phyloP scores from a whole-genome alignment of 1,284 basidiomycete species.

The Pseudomicrostroma phylloplanum region DNA sequence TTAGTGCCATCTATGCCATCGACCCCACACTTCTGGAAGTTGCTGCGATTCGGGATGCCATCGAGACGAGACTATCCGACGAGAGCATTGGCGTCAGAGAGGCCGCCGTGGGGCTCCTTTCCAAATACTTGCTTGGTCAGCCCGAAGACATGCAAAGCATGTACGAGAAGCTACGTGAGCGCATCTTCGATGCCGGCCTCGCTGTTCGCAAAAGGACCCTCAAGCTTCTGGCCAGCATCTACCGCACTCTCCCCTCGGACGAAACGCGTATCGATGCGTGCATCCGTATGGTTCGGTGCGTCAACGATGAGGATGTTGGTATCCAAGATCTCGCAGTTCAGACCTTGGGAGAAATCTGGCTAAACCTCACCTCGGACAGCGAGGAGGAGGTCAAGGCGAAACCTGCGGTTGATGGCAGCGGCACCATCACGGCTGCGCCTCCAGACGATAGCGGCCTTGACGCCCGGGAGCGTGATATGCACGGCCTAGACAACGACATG shows the following conservation, averaged over 20 bases:
- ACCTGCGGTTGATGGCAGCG: not conserved
- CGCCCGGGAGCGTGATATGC: no score
- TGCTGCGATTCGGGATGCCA: slow-evolving; percentile 52
- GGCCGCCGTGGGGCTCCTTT: slow-evolving; percentile 87
- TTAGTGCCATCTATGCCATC: slow-evolving; percentile 31
- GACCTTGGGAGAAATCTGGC: slow-evolving; percentile 83
- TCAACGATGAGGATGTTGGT: slow-evolving; percentile 84
- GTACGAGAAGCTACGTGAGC: slow-evolving; percentile 74
- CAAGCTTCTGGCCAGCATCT: slow-evolving; percentile 80
- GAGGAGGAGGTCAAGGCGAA: not conserved
- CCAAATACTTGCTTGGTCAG: slow-evolving; percentile 84
- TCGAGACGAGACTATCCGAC: slow-evolving; percentile 82
- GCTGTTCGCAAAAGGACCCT: slow-evolving; percentile 89
- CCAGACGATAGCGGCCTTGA: not conserved
- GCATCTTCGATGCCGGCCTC: slow-evolving; percentile 86
- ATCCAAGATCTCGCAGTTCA: slow-evolving; percentile 80
- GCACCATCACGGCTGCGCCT: not conserved
- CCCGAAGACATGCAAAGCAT: slow-evolving; percentile 77
- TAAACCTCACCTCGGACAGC: slow-evolving; percentile 48
- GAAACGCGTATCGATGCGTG: slow-evolving; percentile 71
- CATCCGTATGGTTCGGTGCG: slow-evolving; percentile 71
- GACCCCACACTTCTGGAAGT: slow-evolving; percentile 30
- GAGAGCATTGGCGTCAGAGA: slow-evolving; percentile 88
- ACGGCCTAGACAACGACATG: slow-evolving; percentile 56
- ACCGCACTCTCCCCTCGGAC: slow-evolving; percentile 60